Evolutionary conservation across 192 early-diverging fungal genomes (phyloP), one percentile per base, ranked within the genome.

Genomic region (Gigaspora rosea): DNA sequence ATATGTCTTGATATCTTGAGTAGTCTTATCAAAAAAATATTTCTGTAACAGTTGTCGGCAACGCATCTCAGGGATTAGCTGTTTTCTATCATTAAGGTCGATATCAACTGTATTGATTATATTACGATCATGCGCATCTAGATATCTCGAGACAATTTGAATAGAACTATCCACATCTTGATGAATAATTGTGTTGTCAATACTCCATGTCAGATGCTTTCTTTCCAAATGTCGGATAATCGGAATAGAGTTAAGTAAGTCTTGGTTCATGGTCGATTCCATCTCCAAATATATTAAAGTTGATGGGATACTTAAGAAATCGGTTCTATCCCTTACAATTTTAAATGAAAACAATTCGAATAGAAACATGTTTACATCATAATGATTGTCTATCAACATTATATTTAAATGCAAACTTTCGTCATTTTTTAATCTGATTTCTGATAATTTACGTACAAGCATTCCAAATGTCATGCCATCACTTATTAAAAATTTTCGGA

Each of bases 81-180:
- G 6, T 76, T 46, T 32, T 18, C 32, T 12, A 11, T 27, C 16
- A 48, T 12, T 3, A 36, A 78, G 54, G 8, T 27, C 22, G 57
- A 78, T 36, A 33, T 78, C 52, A 35, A 33, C 20, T 18, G 13
- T 33, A n/a, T 74, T 52, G 32, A 78, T 36, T 13, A 9, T 8
- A 13, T n/a, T 11, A 1, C 5, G 2, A 51, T 51, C 71, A 35
- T 59, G n/a, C 27, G 33, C 12, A n/a, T 61, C 32, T n/a, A 78
- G 47, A 78, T 70, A 78, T n/a, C 10, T 4, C 36, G 22, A 71
- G 10, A 68, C 65, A 54, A 78, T 54, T 71, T 78, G 77, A 73
- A 78, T 78, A 36, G 77, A 48, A 33, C 64, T 69, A 46, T 73
- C 13, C 10, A 71, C n/a, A 74, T 72, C 77, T 8, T 62, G n/a